Evolutionary conservation across 2,329 filamentous ascomycete species (phyloP).

Genomic region (Plectosphaerella sp.): DNA sequence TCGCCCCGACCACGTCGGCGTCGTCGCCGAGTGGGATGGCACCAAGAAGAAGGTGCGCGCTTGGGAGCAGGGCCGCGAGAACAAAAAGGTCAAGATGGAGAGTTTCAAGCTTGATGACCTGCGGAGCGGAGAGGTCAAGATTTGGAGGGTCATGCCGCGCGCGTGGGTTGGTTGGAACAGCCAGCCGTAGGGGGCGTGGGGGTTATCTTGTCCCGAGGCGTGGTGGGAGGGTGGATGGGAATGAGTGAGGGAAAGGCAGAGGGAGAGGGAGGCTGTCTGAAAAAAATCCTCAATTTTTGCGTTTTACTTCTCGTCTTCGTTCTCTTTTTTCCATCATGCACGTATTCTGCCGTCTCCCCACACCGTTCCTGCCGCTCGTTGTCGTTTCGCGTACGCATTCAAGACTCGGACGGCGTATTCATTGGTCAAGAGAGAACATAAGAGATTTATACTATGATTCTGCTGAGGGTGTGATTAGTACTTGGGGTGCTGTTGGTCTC

Average conservation of each 20-base stretch:
- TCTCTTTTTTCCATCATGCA: background rate
- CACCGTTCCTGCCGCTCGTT: slow-evolving; percentile 7
- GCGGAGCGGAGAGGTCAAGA: slow-evolving; percentile 89
- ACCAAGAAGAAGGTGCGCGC: slow-evolving; percentile 96
- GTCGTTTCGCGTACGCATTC: slow-evolving; percentile 10
- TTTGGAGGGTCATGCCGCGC: slow-evolving; percentile 92
- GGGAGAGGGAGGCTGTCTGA: background rate
- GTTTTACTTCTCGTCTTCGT: slow-evolving; percentile 4
- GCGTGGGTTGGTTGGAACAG: slow-evolving; percentile 88
- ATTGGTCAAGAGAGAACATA: background rate
- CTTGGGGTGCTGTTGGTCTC: too few relatives aligned
- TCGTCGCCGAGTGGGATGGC: slow-evolving; percentile 96
- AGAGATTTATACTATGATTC: too few relatives aligned
- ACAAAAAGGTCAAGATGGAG: slow-evolving; percentile 88
- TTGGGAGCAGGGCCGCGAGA: slow-evolving; percentile 94
- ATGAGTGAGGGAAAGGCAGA: slow-evolving; percentile 3
- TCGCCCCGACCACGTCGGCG: slow-evolving; percentile 80
- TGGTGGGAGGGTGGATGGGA: slow-evolving; percentile 2
- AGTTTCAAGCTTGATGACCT: slow-evolving; percentile 92
- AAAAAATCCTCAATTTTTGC: slow-evolving; percentile 2
- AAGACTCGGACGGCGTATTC: background rate
- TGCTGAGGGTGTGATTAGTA: too few relatives aligned
- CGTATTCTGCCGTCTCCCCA: background rate
- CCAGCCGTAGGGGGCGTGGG: slow-evolving; percentile 40
- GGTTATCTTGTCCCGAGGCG: slow-evolving; percentile 11